Evolutionary conservation across 331 rosid genomes (phyloP).

Genomic region (Cydonia oblonga): DNA sequence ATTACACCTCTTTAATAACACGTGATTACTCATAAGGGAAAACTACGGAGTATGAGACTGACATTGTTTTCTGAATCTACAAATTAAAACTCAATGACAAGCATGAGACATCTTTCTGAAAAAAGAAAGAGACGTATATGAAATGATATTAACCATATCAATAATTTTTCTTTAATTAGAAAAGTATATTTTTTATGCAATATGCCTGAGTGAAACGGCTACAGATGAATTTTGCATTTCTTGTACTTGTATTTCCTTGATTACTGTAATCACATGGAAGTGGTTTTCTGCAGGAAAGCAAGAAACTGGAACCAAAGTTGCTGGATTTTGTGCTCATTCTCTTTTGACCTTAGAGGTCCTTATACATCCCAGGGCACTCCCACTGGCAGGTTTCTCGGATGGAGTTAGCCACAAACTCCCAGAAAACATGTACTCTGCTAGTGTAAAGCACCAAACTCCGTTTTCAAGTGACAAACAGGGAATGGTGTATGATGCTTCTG

Average conservation of each 20-base stretch:
- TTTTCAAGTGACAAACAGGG: slow-evolving; percentile 25
- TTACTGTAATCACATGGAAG: slow-evolving; percentile 7
- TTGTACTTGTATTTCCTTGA: not conserved
- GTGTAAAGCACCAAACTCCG: slow-evolving; percentile 10
- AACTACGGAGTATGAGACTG: not conserved
- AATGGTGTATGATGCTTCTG: slow-evolving; percentile 16
- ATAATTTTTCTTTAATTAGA: not conserved
- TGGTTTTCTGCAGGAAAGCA: slow-evolving; percentile 52
- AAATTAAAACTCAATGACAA: not conserved
- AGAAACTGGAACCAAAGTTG: slow-evolving; percentile 56
- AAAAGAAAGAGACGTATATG: not conserved
- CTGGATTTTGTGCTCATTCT: slow-evolving; percentile 73
- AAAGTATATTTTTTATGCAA: not conserved
- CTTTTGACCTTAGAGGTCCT: slow-evolving; percentile 78
- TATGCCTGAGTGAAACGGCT: not conserved
- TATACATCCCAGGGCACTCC: slow-evolving; percentile 78
- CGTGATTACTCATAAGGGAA: not conserved
- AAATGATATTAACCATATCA: not conserved
- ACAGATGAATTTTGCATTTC: not conserved
- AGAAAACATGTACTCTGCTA: slow-evolving; percentile 19
- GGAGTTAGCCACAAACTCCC: slow-evolving; percentile 15
- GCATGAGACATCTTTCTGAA: not conserved
- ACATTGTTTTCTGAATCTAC: not conserved
- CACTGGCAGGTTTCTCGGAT: slow-evolving; percentile 34
- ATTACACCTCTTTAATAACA: not conserved